phyloP scores from a whole-genome alignment of 495 filamentous ascomycete genomes.

The Massariosphaeria phaeospora region DNA sequence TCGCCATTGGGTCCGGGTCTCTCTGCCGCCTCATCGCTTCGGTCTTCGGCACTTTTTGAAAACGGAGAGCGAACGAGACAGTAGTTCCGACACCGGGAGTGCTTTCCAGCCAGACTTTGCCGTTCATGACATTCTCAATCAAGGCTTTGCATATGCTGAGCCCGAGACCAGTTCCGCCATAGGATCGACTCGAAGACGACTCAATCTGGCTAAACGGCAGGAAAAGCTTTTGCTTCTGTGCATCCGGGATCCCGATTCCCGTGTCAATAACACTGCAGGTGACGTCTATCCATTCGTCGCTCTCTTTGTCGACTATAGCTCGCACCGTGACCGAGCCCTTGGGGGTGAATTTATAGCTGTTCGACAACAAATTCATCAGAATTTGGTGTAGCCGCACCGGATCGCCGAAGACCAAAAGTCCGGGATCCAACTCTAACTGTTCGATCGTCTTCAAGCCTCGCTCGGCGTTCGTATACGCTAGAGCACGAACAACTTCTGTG shows the following conservation, averaged over 20 bases:
- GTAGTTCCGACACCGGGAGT: conserved; percentile 71
- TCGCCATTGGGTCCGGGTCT: conserved; percentile 52
- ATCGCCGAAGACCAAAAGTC: conserved; percentile 81
- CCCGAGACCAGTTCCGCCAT: conserved; percentile 85
- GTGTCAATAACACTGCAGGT: conserved; percentile 87
- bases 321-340: conserved; percentile 77
- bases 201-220: conserved; percentile 88
- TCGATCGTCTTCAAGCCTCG: conserved; percentile 72
- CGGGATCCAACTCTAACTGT: conserved; percentile 59
- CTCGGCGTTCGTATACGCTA: conserved; percentile 78
- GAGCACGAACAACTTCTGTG: conserved; percentile 77
- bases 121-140: conserved; percentile 84
- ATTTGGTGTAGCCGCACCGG: conserved; percentile 89
- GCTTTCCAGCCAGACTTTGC: conserved; percentile 76
- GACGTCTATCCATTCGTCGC: conserved; percentile 61
- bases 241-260: conserved; percentile 78
- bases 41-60: conserved; percentile 60
- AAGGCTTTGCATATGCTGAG: conserved; percentile 93
- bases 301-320: conserved; percentile 65
- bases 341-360: conserved; percentile 91
- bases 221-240: conserved; percentile 80
- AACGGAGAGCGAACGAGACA: conserved; percentile 76
- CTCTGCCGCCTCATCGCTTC: conserved; percentile 19
- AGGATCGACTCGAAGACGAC: conserved; percentile 77
- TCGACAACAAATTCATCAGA: conserved; percentile 86